Percentiles rank a stretch among this genome's conserved stretches.
phyloP scores from a whole-genome alignment of 1,284 basidiomycete genomes.

The Ceratobasidium sp. region DNA sequence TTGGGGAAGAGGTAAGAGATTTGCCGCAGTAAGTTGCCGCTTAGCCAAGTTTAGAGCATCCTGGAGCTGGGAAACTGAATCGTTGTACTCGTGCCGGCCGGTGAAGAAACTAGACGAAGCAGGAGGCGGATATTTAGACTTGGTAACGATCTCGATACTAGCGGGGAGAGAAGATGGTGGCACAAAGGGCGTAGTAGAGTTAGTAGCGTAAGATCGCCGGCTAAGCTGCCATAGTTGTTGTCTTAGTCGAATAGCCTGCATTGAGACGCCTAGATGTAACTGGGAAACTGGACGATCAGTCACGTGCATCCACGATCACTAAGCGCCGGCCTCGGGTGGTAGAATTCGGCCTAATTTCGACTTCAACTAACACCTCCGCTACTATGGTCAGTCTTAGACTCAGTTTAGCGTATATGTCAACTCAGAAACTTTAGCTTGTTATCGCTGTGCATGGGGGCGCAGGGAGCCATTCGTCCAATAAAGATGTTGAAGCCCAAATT shows the following conservation, averaged over 20 bases:
- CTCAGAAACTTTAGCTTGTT: conserved; percentile 4
- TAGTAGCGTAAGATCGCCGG: conserved; percentile 27
- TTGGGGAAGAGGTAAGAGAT: conserved; percentile 79
- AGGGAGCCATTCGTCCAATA: conserved; percentile 60
- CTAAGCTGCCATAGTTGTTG: conserved; percentile 4
- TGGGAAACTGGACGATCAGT: conserved; percentile 2
- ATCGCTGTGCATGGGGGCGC: conserved; percentile 72
- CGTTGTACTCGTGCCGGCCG: conserved; percentile 81
- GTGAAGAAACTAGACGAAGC: conserved; percentile 85
- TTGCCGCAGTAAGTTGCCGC: conserved; percentile 68
- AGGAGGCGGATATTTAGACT: conserved; percentile 48
- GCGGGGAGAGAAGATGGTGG: conserved; percentile 29
- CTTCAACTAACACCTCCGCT: no score
- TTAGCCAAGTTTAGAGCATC: conserved; percentile 69
- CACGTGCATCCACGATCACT: conserved; percentile 2
- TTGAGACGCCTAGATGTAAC: conserved; percentile 3
- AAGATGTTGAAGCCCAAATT: conserved; percentile 59
- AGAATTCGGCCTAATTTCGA: no score
- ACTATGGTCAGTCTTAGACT: not conserved
- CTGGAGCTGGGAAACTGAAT: conserved; percentile 76
- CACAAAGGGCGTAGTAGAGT: conserved; percentile 20
- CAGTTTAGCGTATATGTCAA: not conserved
- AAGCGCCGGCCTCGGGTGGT: not conserved
- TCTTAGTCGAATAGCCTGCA: conserved; percentile 19
- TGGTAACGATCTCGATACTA: not conserved